Evolutionary conservation across 371 early-diverging fungal species (phyloP), one percentile per base, ranked within the genome.

Genomic region (Mortierella sp.): DNA sequence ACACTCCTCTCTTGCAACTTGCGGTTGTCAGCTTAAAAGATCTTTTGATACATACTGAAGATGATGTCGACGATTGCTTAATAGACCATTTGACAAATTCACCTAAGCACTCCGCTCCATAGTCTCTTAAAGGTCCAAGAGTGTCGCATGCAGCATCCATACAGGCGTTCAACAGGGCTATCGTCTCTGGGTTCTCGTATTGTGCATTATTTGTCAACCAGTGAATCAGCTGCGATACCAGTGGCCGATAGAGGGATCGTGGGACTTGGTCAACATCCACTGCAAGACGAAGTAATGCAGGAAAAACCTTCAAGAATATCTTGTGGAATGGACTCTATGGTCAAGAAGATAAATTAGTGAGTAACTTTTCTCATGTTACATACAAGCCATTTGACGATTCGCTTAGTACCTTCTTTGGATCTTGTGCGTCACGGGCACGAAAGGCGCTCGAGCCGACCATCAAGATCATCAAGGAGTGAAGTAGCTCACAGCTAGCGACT

Each of bases 51-150:
- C 71, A 52, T 77, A 86, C 87, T 45, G 85, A 80, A 10, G 85
- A 82, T 0, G 86, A 81, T 0, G 88, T 83, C 50, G 86, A 79
- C 0, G 88, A 83, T 66, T 93, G 94, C 70, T 94, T 94, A 67
- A 95, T 90, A 0, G 93, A 91, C 91, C 92, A 94, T 60, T 86
- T 86, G 21, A 93, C 87, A 79, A 94, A 95, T 71, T 94, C 94
- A 19, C 88, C 86, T 0, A 93, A 74, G 63, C 94, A 94, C 45
- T 93, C 91, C 2, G 92, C 92, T 19, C 93, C 93, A 74, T 91
- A 94, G 62, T 94, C 94, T 15, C 94, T 86, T 3, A 94, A 85
- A 61, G 91, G 83, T 22, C 89, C 88, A 57, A 87, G 84, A 0
- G 88, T 75, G 62, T 82, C 83, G 60, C 89, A 90, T 5, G 88